Conservation (phyloP, 2,329 filamentous ascomycete genomes). For the Trichoderma sp. region DNA sequence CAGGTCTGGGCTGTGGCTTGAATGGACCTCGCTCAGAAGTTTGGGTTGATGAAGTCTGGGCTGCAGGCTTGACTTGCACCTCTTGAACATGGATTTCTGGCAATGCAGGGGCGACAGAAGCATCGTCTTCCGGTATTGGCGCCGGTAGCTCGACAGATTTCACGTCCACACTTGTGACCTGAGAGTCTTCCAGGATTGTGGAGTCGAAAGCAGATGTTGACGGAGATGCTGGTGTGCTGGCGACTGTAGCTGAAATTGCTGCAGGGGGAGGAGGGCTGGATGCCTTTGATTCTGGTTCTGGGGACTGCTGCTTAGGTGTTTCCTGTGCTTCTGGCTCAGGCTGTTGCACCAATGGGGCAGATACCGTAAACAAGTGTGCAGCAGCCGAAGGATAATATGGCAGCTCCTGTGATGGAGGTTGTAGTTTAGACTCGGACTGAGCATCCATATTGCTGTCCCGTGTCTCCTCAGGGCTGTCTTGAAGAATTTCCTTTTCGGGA, state of each 20-base stretch:
- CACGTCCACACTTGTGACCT: neutral
- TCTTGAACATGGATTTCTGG: neutral
- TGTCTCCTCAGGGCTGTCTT: neutral
- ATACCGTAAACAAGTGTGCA: neutral
- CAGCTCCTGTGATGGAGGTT: neutral
- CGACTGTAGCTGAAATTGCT: neutral
- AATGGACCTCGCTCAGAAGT: conserved; percentile 14
- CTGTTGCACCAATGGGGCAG: neutral
- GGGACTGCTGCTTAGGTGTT: neutral
- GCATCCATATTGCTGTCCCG: neutral
- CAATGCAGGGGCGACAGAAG: neutral
- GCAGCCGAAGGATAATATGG: conserved; percentile 16
- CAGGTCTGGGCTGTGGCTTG: conserved; percentile 35
- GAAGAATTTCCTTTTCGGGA: conserved; percentile 16
- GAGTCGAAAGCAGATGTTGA: conserved; percentile 3
- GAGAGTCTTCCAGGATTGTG: neutral
- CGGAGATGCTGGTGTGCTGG: neutral
- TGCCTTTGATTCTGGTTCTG: neutral
- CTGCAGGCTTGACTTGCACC: neutral
- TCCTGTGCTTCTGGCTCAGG: neutral
- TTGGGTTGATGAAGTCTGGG: neutral
- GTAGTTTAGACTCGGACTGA: neutral
- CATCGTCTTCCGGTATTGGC: neutral
- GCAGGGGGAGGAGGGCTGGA: neutral
- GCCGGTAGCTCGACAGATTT: neutral